phyloP scores from a whole-genome alignment of 2,329 filamentous ascomycete species.

The Colletotrichum liriopes region DNA sequence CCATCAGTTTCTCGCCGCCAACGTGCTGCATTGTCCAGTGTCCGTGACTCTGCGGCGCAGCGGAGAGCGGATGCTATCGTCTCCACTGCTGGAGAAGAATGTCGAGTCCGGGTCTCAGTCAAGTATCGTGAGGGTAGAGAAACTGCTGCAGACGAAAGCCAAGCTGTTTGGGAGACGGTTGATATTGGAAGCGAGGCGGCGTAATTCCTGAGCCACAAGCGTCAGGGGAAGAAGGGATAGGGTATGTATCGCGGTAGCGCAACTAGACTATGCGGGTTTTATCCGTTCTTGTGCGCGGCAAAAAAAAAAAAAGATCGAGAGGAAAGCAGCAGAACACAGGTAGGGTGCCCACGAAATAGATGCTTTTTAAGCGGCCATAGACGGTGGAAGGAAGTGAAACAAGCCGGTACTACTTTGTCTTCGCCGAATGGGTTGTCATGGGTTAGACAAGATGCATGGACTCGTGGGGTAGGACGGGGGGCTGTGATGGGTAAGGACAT shows the following conservation, averaged over 20 bases:
- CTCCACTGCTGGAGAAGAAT: not conserved
- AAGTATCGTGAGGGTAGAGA: not conserved
- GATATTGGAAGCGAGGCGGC: constrained; percentile 11
- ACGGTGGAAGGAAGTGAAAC: constrained; percentile 51
- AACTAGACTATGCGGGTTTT: constrained; percentile 31
- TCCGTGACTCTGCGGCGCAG: constrained; percentile 13
- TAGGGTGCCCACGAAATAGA: constrained; percentile 21
- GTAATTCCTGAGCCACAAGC: constrained; percentile 23
- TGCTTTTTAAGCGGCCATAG: constrained; percentile 41
- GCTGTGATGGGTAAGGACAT: constrained; percentile 28
- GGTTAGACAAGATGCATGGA: constrained; percentile 43
- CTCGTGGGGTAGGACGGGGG: constrained; percentile 42
- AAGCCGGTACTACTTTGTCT: constrained; percentile 53
- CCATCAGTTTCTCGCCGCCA: constrained; percentile 27
- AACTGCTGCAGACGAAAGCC: not conserved
- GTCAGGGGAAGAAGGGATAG: constrained; percentile 5
- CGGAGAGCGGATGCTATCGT: constrained; percentile 7
- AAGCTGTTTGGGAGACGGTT: constrained; percentile 2
- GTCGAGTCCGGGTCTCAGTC: constrained; percentile 4
- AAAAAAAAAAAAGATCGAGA: constrained; percentile 10
- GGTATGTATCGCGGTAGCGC: constrained; percentile 26
- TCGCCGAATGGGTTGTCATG: constrained; percentile 43
- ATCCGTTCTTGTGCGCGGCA: constrained; percentile 32
- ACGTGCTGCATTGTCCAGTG: constrained; percentile 26
- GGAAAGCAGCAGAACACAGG: constrained; percentile 20